Conservation (phyloP, 176 grass and related monocot species). For the Bonia amplexicaulis region DNA sequence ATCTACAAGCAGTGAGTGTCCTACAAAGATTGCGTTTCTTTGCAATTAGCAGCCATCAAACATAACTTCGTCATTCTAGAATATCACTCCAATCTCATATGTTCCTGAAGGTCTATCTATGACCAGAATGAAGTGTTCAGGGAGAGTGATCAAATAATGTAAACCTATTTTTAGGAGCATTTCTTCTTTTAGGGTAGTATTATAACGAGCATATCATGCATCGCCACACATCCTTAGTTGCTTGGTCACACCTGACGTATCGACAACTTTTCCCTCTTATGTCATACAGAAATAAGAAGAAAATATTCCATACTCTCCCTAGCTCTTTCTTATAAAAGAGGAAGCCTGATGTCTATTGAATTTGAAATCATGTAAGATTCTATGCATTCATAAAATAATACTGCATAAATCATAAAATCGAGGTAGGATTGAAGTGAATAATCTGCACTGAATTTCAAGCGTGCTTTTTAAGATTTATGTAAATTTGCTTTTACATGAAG, state of each 20-base stretch:
- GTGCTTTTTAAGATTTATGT: neutral
- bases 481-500: neutral
- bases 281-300: neutral
- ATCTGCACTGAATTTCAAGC: neutral
- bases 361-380: neutral
- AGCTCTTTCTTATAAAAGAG: neutral
- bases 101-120: neutral
- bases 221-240: neutral
- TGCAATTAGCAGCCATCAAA: neutral
- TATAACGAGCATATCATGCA: slow-evolving; percentile 5
- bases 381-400: neutral
- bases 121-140: neutral
- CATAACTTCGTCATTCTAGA: neutral
- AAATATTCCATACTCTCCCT: neutral
- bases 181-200: neutral
- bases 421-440: neutral
- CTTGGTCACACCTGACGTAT: neutral
- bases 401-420: neutral
- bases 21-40: neutral
- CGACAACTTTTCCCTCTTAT: neutral
- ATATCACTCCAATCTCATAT: neutral
- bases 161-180: neutral
- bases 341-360: neutral
- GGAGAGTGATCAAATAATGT: neutral
- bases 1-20: neutral